phyloP scores from a whole-genome alignment of 495 filamentous ascomycete genomes.

The Podospora comata region DNA sequence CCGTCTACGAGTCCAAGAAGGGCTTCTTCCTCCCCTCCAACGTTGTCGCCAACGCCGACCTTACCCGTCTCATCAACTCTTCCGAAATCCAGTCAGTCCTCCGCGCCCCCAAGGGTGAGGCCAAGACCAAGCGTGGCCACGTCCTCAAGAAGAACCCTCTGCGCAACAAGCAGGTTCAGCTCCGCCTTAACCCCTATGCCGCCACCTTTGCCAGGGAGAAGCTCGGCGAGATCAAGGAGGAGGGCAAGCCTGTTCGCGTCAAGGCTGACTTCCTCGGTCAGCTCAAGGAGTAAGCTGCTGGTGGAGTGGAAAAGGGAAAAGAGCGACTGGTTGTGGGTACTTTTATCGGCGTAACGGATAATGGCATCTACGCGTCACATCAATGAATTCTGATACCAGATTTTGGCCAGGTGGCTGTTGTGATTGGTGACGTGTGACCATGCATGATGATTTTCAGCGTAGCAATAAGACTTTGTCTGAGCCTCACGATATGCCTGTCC shows the following conservation, averaged over 20 bases:
- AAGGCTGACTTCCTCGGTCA: conserved; percentile 39
- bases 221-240: conserved; percentile 41
- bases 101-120: conserved; percentile 79
- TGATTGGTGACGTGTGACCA: conserved; percentile 9
- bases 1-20: conserved; percentile 97
- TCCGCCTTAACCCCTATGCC: conserved; percentile 96
- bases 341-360: conserved; percentile 39
- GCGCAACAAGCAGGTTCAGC: conserved; percentile 92
- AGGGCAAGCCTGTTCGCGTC: conserved; percentile 37
- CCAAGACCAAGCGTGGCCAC: conserved; percentile 80
- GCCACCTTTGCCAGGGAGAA: conserved; percentile 73
- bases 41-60: conserved; percentile 84
- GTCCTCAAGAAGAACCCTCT: conserved; percentile 99
- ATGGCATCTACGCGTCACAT: conserved; percentile 33
- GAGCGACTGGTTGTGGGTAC: conserved; percentile 30
- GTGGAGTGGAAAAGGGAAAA: conserved; percentile 17
- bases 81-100: conserved; percentile 96
- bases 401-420: conserved; percentile 15
- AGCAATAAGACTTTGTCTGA: not conserved
- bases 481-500: too few relatives aligned
- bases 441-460: conserved; percentile 3
- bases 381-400: conserved; percentile 41
- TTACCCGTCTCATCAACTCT: conserved; percentile 96
- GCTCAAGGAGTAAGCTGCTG: conserved; percentile 38
- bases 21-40: conserved; percentile 94